A percentile compares a stretch with the other conserved stretches of the same genome.
phyloP scores from a whole-genome alignment of 2,329 filamentous ascomycete species.

The Byssochlamys sp. region DNA sequence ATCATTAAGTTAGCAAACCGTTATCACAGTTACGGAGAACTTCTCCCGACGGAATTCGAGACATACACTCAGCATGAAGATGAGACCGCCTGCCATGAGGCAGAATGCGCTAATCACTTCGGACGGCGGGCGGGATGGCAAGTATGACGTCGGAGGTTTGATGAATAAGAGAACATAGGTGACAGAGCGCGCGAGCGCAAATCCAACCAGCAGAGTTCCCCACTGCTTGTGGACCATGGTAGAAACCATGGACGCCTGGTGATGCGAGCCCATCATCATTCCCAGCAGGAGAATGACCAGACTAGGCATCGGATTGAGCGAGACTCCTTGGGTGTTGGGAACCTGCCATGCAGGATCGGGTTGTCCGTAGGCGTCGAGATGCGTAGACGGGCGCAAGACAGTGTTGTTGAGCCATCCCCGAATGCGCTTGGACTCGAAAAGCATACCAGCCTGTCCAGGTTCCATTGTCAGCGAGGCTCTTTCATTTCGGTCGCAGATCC shows the following conservation, averaged over 20 bases:
- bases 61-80: slow-evolving; percentile 85
- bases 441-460: slow-evolving; percentile 60
- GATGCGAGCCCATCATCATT: slow-evolving; percentile 90
- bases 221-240: slow-evolving; percentile 91
- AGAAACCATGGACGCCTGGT: slow-evolving; percentile 71
- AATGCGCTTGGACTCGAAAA: slow-evolving; percentile 65
- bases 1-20: slow-evolving; percentile 12
- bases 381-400: slow-evolving; percentile 33
- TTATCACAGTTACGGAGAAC: neutral
- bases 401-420: slow-evolving; percentile 47
- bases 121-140: slow-evolving; percentile 76
- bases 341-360: slow-evolving; percentile 45
- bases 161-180: slow-evolving; percentile 76
- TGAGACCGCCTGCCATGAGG: slow-evolving; percentile 72
- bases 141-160: slow-evolving; percentile 66
- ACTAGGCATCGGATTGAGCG: slow-evolving; percentile 79
- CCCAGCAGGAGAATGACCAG: slow-evolving; percentile 79
- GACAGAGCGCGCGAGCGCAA: slow-evolving; percentile 64
- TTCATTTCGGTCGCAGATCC: neutral
- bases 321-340: slow-evolving; percentile 61
- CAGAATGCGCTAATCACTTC: slow-evolving; percentile 84
- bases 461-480: slow-evolving; percentile 9
- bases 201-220: slow-evolving; percentile 74
- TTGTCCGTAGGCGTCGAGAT: slow-evolving; percentile 23
- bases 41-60: neutral